Percentiles rank a stretch among this genome's conserved stretches.
Conservation (phyloP, 2,329 filamentous ascomycete species). For the Triangularia setosa region DNA sequence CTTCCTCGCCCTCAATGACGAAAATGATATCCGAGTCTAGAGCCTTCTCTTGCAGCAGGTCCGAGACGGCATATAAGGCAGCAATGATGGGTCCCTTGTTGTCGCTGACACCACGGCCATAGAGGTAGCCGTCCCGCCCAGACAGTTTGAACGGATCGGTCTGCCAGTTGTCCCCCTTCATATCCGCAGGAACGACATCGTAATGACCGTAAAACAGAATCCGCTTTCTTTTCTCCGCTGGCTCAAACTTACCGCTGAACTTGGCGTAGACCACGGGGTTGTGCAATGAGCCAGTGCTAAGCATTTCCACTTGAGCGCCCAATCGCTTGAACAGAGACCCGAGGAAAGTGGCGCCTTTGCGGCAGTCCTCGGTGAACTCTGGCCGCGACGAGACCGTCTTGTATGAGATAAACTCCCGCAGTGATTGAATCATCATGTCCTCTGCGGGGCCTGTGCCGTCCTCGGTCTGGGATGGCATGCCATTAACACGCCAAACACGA, state of each 20-base stretch:
- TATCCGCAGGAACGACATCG: constrained; percentile 89
- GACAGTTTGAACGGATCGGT: constrained; percentile 86
- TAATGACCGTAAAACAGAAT: constrained; percentile 98
- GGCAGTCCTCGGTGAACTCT: constrained; percentile 86
- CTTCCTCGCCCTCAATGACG: constrained; percentile 93
- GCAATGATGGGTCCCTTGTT: constrained; percentile 97
- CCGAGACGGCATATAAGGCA: constrained; percentile 87
- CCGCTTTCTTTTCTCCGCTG: constrained; percentile 67
- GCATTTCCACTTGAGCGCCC: constrained; percentile 82
- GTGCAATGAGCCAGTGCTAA: constrained; percentile 69
- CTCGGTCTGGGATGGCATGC: constrained; percentile 38
- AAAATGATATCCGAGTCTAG: constrained; percentile 89
- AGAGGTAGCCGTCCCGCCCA: constrained; percentile 87
- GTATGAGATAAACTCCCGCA: constrained; percentile 85
- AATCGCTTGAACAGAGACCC: constrained; percentile 88
- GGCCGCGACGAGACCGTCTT: constrained; percentile 86
- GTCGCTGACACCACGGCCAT: constrained; percentile 93
- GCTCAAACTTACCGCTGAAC: constrained; percentile 72
- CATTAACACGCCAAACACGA: constrained; percentile 76
- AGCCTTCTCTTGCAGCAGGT: constrained; percentile 77
- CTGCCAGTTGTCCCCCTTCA: constrained; percentile 76
- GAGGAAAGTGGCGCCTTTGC: constrained; percentile 85
- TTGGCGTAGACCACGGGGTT: constrained; percentile 93
- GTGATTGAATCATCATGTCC: constrained; percentile 62
- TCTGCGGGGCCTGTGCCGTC: constrained; percentile 39